phyloP scores from a whole-genome alignment of 805 yeast species.

The Cyberlindnera amylophila region DNA sequence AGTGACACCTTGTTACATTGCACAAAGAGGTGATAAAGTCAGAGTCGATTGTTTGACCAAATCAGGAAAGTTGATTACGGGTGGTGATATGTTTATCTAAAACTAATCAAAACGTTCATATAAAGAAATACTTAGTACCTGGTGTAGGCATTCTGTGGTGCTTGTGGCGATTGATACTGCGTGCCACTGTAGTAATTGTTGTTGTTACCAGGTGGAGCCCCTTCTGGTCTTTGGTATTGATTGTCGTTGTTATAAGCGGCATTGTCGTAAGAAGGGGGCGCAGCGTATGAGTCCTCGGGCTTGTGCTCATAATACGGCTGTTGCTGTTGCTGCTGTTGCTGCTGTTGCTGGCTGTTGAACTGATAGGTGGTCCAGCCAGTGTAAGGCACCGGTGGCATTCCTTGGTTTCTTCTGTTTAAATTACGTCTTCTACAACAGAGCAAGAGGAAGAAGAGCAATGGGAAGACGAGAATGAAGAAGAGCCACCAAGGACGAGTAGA shows the following conservation, averaged over 20 bases:
- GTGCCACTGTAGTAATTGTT: too few species aligned
- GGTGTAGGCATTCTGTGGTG: neutral
- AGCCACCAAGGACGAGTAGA: conserved; percentile 20
- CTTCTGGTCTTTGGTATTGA: conserved; percentile 14
- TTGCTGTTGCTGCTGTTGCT: conserved; percentile 11
- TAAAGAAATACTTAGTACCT: neutral
- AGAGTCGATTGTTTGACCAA: conserved; percentile 24
- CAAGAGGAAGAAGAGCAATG: conserved; percentile 4
- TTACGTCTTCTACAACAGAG: conserved; percentile 18
- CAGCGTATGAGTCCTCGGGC: too few species aligned
- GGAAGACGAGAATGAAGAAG: conserved; percentile 17
- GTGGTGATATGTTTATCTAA: conserved; percentile 18
- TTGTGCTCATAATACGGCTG: conserved; percentile 9
- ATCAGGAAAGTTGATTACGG: conserved; percentile 18
- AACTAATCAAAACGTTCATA: too few species aligned
- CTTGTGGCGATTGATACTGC: conserved; percentile 7
- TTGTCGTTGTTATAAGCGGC: conserved; percentile 4
- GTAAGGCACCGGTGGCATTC: conserved; percentile 18
- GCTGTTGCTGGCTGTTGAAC: conserved; percentile 7
- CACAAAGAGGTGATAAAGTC: conserved; percentile 15
- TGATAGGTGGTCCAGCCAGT: conserved; percentile 24
- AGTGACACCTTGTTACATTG: conserved; percentile 9
- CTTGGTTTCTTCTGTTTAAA: conserved; percentile 17
- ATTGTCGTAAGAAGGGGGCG: too few species aligned
- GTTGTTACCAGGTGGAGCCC: conserved; percentile 17